These are phyloP conservation scores for Syncephalis plumigaleata DNA, from an alignment of 371 early-diverging fungal species.

Conservation along the genomic window DNA sequence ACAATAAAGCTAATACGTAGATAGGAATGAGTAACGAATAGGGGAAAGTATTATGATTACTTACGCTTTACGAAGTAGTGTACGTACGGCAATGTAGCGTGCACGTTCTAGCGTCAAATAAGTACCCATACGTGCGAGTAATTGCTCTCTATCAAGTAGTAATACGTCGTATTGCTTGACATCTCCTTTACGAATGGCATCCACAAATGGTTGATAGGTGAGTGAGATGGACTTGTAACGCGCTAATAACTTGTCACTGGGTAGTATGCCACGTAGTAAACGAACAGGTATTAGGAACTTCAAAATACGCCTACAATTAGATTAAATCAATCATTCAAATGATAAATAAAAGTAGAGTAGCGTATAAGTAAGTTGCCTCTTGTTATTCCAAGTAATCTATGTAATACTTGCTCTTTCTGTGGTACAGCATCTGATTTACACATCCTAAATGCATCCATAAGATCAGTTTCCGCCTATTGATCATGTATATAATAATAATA, in stretches of 20 bases:
- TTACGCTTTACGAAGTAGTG: conserved; percentile 63
- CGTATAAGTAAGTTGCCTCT: neutral
- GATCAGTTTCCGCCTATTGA: conserved; percentile 41
- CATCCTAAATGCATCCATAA: conserved; percentile 45
- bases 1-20: conserved; percentile 3
- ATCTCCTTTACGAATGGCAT: conserved; percentile 47
- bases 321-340: neutral
- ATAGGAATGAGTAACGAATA: neutral
- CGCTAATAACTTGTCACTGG: conserved; percentile 27
- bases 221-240: conserved; percentile 30
- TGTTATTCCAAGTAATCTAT: neutral
- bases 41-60: conserved; percentile 2
- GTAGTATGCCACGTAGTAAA: conserved; percentile 43
- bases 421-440: conserved; percentile 25
- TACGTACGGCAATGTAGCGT: conserved; percentile 46
- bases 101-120: conserved; percentile 63
- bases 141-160: conserved; percentile 24
- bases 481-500: neutral
- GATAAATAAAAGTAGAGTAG: too few species aligned
- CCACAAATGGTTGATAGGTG: conserved; percentile 37
- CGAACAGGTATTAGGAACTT: conserved; percentile 49
- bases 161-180: conserved; percentile 44
- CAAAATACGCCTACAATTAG: neutral
- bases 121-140: conserved; percentile 42
- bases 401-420: conserved; percentile 32